These are phyloP conservation scores for Trichoderma sp. DNA, from an alignment of 2,329 filamentous ascomycete genomes.

Conservation along the genomic window DNA sequence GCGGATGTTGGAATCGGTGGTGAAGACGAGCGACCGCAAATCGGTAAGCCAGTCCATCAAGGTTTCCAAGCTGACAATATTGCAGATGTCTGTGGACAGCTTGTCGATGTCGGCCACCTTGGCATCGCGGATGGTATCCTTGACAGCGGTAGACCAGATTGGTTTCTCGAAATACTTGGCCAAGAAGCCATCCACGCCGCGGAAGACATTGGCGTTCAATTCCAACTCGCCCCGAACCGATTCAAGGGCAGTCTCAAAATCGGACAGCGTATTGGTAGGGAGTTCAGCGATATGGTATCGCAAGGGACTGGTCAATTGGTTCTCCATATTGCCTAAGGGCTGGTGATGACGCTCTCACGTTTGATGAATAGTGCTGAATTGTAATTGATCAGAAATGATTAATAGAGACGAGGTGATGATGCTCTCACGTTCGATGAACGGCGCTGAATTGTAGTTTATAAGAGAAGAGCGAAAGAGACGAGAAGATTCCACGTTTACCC, in stretches of 20 bases:
- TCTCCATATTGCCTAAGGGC: not conserved
- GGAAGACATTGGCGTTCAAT: not conserved
- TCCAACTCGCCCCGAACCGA: not conserved
- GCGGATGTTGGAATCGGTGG: fast-evolving
- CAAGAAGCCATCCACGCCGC: not conserved
- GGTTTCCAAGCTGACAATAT: not conserved
- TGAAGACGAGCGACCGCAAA: not conserved
- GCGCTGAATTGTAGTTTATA: too few relatives aligned
- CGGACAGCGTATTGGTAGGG: not conserved
- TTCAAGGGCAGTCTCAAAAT: not conserved
- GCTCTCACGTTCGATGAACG: too few relatives aligned
- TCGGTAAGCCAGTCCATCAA: not conserved
- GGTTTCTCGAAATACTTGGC: not conserved
- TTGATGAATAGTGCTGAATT: too few relatives aligned
- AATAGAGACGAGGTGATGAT: too few relatives aligned
- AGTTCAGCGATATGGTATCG: not conserved
- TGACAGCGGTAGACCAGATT: fast-evolving
- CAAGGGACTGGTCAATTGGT: not conserved
- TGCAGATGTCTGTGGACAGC: not conserved
- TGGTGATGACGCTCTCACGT: too few relatives aligned
- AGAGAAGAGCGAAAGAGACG: too few relatives aligned
- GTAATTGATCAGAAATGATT: too few relatives aligned
- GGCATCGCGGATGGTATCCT: not conserved
- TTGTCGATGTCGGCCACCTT: not conserved
- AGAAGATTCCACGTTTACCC: not conserved